These are phyloP conservation scores for Hymenoscyphus repandus DNA, from an alignment of 2,329 filamentous ascomycete genomes.

Conservation along the genomic window DNA sequence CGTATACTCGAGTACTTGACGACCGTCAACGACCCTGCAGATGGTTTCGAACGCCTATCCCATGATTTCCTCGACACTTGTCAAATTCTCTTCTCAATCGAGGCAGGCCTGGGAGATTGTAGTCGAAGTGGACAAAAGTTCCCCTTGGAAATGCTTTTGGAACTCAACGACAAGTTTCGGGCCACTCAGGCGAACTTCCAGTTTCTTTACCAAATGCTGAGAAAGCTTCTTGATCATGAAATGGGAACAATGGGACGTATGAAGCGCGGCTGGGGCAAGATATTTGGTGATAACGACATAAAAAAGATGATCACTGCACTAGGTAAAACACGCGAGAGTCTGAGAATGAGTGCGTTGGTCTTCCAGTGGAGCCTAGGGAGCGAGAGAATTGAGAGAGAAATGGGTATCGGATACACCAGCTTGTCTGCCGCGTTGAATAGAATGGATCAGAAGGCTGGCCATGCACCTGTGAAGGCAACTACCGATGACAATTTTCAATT, in stretches of 20 bases:
- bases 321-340: constrained; percentile 51
- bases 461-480: neutral
- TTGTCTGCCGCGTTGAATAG: constrained; percentile 59
- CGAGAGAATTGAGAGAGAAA: constrained; percentile 51
- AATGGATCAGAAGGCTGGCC: constrained; percentile 29
- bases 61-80: constrained; percentile 63
- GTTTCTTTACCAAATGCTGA: constrained; percentile 58
- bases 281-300: constrained; percentile 58
- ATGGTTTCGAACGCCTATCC: constrained; percentile 54
- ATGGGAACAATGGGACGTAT: constrained; percentile 5
- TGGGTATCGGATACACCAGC: constrained; percentile 63
- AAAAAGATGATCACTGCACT: constrained; percentile 54
- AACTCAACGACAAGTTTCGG: constrained; percentile 59
- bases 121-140: constrained; percentile 46
- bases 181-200: constrained; percentile 57
- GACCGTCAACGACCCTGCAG: constrained; percentile 47
- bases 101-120: constrained; percentile 56
- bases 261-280: constrained; percentile 55
- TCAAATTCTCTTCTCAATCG: constrained; percentile 62
- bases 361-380: constrained; percentile 58
- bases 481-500: neutral
- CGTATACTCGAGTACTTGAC: constrained; percentile 60
- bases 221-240: constrained; percentile 39
- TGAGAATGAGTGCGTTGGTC: constrained; percentile 59
- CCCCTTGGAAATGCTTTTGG: constrained; percentile 55